Base-by-base conservation (phyloP, 1,284 basidiomycete genomes). In the Malassezia cuniculi region DNA sequence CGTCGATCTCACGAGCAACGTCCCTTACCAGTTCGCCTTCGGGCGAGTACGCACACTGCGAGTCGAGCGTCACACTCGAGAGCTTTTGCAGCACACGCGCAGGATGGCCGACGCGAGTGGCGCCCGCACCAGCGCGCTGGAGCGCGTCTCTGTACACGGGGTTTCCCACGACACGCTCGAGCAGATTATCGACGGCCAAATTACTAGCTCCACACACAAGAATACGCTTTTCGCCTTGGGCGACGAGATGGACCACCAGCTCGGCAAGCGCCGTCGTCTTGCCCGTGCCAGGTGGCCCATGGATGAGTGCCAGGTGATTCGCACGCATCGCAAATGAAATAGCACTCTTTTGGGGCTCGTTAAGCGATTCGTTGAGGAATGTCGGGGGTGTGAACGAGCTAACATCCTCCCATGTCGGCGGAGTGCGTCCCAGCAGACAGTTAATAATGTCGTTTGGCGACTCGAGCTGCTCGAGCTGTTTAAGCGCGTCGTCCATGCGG, bases 181-280 rank as follows among this genome's bases (percentile, higher is more conserved):
- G 50, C 31, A 71, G 43, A 58, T 68, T 65, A 65, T 73, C 73
- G 1, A 90, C 84, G 1, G 86, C 81, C 36, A 93, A 72, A 55
- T 93, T 93, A 4, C 82, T 86, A 4, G 85, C 85, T 15, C 85
- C 86, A 49, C 85, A 89, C 2, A 93, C 79, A 12, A 93, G 75
- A 2, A 93, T 68, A 3, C 69, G 59, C 6, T 39, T 16, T 3
- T 36, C 36, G 11, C 39, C 10, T 9, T 14, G 16, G 11, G n/a
- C 18, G 11, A 54, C 61, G 10, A 64, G 48, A 39, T 66, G 63
- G 32, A 62, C 45, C 31, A 66, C 55, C 8, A 66, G 47, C 39
- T 66, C 63, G 15, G 82, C 85, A 9, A 62, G 41, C 0, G 52
- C 50, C 3, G 51, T 59, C 4, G 53, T 65, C 39, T 60, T 61